These are phyloP conservation scores for Teunomyces aglyptinius DNA, from an alignment of 805 yeast species.

Conservation along the genomic window DNA sequence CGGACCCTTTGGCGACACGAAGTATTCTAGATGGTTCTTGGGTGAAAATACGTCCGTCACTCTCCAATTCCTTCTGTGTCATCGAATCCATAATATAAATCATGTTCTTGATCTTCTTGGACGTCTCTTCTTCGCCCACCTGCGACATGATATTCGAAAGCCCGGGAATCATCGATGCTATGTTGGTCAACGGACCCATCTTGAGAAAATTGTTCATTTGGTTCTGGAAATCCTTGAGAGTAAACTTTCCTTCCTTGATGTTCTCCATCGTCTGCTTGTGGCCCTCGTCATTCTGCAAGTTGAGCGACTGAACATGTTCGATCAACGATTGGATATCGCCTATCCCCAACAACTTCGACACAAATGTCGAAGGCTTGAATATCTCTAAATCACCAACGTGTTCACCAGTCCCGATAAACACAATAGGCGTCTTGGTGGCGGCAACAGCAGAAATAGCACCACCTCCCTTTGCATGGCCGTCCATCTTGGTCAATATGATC, in stretches of 20 bases:
- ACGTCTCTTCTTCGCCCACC: constrained; percentile 89
- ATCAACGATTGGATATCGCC: constrained; percentile 93
- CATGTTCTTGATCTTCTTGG: constrained; percentile 81
- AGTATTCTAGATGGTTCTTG: constrained; percentile 83
- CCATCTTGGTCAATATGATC: constrained; percentile 92
- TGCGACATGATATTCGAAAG: constrained; percentile 79
- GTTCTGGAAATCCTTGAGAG: constrained; percentile 85
- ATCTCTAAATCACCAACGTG: constrained; percentile 91
- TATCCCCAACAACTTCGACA: constrained; percentile 89
- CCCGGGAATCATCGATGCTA: constrained; percentile 94
- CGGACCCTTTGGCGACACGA: constrained; percentile 92
- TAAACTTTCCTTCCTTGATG: constrained; percentile 91
- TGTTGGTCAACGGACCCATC: constrained; percentile 94
- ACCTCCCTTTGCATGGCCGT: constrained; percentile 99
- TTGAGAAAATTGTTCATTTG: constrained; percentile 94
- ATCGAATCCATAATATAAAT: constrained; percentile 91
- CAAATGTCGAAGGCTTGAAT: constrained; percentile 84
- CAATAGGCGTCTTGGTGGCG: constrained; percentile 91
- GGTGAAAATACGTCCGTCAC: constrained; percentile 79
- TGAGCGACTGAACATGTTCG: constrained; percentile 88
- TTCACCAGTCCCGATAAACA: constrained; percentile 97
- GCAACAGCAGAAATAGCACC: constrained; percentile 99
- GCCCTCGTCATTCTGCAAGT: constrained; percentile 61
- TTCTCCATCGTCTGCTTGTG: constrained; percentile 90
- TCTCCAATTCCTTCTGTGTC: constrained; percentile 88